A percentile compares a stretch with the other conserved stretches of the same genome.
phyloP scores from a whole-genome alignment of 2,329 filamentous ascomycete genomes.

The Lizonia empirigonia region DNA sequence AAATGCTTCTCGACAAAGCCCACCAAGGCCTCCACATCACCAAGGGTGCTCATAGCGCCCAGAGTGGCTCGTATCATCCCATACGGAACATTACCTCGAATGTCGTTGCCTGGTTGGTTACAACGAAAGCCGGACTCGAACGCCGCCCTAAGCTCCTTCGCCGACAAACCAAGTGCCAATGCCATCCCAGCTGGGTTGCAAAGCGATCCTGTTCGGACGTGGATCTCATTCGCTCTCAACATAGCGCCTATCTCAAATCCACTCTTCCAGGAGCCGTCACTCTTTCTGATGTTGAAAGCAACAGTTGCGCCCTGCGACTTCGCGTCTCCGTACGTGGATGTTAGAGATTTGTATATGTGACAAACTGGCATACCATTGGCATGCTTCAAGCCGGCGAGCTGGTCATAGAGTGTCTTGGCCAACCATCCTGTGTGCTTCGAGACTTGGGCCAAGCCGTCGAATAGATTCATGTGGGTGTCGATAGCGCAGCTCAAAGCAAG shows the following conservation, averaged over 20 bases:
- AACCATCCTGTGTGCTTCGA: constrained; percentile 64
- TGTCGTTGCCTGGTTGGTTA: constrained; percentile 55
- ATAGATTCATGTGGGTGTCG: constrained; percentile 61
- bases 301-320: constrained; percentile 65
- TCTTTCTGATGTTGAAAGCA: constrained; percentile 65
- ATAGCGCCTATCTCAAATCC: constrained; percentile 65
- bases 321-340: constrained; percentile 57
- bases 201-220: constrained; percentile 64
- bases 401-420: constrained; percentile 56
- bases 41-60: constrained; percentile 65
- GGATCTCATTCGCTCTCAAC: constrained; percentile 62
- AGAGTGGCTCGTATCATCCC: constrained; percentile 67
- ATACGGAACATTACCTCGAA: constrained; percentile 60
- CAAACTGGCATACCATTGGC: constrained; percentile 59
- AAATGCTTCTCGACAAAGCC: constrained; percentile 9
- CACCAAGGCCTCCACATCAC: constrained; percentile 55
- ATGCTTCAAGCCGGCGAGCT: constrained; percentile 58
- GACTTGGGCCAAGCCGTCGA: constrained; percentile 63
- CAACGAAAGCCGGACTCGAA: constrained; percentile 65
- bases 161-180: constrained; percentile 56
- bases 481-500: constrained; percentile 66
- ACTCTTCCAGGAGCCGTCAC: constrained; percentile 60
- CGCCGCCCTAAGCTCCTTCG: constrained; percentile 61
- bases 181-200: constrained; percentile 62
- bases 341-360: constrained; percentile 61